These are phyloP conservation scores for Ceratocystis variospora DNA, from an alignment of 2,329 filamentous ascomycete species.

Conservation along the genomic window DNA sequence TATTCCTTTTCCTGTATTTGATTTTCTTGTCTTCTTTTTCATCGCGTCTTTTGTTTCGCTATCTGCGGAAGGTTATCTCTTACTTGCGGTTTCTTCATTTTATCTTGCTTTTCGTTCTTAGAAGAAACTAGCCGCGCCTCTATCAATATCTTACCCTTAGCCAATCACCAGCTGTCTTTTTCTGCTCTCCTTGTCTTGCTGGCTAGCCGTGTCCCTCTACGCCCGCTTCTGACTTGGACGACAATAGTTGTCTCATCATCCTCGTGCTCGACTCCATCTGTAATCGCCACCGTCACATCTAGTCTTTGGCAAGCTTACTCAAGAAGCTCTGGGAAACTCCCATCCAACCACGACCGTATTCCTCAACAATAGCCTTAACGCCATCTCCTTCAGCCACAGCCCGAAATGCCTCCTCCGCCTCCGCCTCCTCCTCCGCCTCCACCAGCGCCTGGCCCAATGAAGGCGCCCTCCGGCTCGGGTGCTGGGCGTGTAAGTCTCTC, in stretches of 20 bases:
- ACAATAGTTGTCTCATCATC: background rate
- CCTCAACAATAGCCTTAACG: background rate
- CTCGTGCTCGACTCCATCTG: background rate
- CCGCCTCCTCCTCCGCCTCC: conserved; percentile 52
- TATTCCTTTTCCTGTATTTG: background rate
- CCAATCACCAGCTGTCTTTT: background rate
- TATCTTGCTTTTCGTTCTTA: background rate
- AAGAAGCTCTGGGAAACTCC: background rate
- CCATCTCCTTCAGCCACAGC: conserved; percentile 39
- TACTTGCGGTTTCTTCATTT: background rate
- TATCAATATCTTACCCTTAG: background rate
- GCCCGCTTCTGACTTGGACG: background rate
- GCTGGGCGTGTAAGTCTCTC: conserved; percentile 2
- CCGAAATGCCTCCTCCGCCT: conserved; percentile 56
- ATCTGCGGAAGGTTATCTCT: background rate
- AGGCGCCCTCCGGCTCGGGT: conserved; percentile 24
- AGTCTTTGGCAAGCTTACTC: background rate
- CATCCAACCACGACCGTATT: background rate
- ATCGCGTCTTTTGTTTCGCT: background rate
- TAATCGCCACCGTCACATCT: background rate
- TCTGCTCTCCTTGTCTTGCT: background rate
- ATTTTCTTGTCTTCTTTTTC: background rate
- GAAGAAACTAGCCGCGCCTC: background rate
- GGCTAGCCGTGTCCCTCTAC: background rate
- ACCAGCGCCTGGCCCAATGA: conserved; percentile 47